Evolutionary conservation across 2,329 filamentous ascomycete species (phyloP).

Genomic region (Pseudogymnoascus sp.): DNA sequence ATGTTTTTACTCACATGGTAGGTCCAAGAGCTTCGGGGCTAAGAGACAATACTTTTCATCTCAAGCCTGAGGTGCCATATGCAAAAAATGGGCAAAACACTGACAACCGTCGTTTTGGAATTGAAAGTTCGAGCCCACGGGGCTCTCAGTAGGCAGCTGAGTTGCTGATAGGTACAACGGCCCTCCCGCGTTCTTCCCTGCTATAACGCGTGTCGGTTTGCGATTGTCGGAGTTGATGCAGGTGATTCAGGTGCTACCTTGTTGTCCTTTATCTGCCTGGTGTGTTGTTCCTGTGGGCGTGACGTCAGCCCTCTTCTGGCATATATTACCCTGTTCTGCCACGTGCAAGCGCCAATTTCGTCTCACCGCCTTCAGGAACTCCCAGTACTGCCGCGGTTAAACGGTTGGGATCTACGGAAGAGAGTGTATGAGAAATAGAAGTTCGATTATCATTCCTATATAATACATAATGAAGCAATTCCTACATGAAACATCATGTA

Average conservation of each 20-base stretch:
- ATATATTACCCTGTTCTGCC: neutral
- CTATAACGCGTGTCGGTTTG: conserved; percentile 2
- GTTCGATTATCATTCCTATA: neutral
- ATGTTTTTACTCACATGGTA: neutral
- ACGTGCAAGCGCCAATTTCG: neutral
- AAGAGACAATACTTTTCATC: conserved; percentile 9
- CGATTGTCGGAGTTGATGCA: conserved; percentile 2
- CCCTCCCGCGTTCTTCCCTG: neutral
- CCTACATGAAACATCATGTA: neutral
- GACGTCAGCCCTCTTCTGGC: neutral
- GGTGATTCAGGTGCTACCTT: neutral
- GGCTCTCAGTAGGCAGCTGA: conserved; percentile 4
- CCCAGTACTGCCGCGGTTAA: neutral
- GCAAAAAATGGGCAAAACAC: neutral
- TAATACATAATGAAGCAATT: neutral
- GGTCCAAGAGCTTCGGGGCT: neutral
- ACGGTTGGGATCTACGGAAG: neutral
- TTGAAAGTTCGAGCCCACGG: neutral
- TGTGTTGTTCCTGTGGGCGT: conserved; percentile 2
- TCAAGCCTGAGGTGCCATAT: conserved; percentile 3
- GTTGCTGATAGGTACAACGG: neutral
- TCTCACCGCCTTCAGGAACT: neutral
- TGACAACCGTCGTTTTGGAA: neutral
- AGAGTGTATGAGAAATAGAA: neutral
- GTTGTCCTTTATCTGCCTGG: conserved; percentile 9